Conservation (phyloP, 179 eudicot genomes). For the Gypsophila paniculata region DNA sequence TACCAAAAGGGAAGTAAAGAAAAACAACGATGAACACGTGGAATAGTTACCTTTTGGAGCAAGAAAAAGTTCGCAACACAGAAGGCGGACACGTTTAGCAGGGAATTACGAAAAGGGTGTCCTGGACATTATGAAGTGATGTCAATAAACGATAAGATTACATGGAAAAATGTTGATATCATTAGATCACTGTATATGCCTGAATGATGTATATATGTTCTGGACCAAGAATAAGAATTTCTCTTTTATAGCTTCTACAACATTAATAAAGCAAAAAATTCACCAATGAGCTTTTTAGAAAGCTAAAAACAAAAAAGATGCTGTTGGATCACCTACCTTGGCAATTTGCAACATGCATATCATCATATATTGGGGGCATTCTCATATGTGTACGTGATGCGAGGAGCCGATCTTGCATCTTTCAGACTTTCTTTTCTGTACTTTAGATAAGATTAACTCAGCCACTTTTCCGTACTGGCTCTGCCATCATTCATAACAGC, state of each 20-base stretch:
- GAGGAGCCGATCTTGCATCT: constrained; percentile 27
- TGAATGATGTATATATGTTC: constrained; percentile 20
- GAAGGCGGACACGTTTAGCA: constrained; percentile 21
- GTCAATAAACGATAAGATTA: constrained; percentile 24
- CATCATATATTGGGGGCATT: constrained; percentile 17
- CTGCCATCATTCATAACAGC: constrained; percentile 5
- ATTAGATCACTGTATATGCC: constrained; percentile 17
- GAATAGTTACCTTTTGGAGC: constrained; percentile 2
- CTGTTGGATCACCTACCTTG: constrained; percentile 21
- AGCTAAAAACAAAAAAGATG: constrained; percentile 18
- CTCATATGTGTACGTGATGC: constrained; percentile 25
- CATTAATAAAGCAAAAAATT: constrained; percentile 24
- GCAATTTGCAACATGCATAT: constrained; percentile 22
- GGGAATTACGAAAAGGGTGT: constrained; percentile 21
- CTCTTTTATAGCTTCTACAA: constrained; percentile 24
- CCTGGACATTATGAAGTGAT: constrained; percentile 20
- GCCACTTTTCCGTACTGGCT: constrained; percentile 28
- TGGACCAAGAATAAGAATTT: constrained; percentile 33
- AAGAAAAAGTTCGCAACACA: constrained; percentile 10
- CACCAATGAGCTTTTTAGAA: constrained; percentile 30
- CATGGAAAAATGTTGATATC: constrained; percentile 20
- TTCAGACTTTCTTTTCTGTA: constrained; percentile 14
- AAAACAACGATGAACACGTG: constrained; percentile 9
- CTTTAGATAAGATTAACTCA: constrained; percentile 26
- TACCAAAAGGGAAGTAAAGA: neutral